A percentile compares a stretch with the other conserved stretches of the same genome.
These are phyloP conservation scores for Cymbidium sinense DNA, from an alignment of 106 monocot species.

Conservation along the genomic window DNA sequence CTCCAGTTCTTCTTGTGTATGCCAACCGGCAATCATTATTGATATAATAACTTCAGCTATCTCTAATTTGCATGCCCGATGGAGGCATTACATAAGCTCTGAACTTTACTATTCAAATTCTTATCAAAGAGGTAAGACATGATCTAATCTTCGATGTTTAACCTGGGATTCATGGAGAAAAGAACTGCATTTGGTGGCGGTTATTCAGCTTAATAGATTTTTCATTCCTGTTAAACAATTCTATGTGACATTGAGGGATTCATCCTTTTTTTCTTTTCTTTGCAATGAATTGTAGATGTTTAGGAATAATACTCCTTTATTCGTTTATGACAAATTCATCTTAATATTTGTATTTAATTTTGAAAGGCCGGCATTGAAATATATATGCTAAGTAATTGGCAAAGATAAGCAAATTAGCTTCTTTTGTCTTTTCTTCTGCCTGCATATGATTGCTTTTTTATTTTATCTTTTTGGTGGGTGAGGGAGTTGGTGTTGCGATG, in stretches of 20 bases:
- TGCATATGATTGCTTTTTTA: too few species aligned
- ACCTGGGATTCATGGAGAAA: background rate
- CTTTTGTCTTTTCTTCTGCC: too few species aligned
- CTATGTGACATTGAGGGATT: background rate
- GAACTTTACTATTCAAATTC: background rate
- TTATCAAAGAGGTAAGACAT: background rate
- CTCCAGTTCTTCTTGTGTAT: background rate
- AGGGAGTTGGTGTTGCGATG: background rate
- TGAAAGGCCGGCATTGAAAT: too few species aligned
- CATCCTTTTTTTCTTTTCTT: background rate
- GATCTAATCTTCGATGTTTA: background rate
- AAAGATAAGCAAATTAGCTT: too few species aligned
- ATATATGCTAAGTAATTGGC: too few species aligned
- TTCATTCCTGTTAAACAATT: background rate
- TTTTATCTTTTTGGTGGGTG: background rate
- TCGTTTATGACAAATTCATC: background rate
- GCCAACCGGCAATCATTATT: background rate
- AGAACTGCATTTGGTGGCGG: background rate
- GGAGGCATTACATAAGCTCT: background rate
- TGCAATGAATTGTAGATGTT: background rate
- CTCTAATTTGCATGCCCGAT: background rate
- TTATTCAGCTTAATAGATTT: background rate
- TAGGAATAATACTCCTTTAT: background rate
- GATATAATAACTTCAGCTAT: background rate
- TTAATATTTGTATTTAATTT: too few species aligned